phyloP scores from a whole-genome alignment of 371 early-diverging fungal species.

The Dipsacomyces acuminosporus region DNA sequence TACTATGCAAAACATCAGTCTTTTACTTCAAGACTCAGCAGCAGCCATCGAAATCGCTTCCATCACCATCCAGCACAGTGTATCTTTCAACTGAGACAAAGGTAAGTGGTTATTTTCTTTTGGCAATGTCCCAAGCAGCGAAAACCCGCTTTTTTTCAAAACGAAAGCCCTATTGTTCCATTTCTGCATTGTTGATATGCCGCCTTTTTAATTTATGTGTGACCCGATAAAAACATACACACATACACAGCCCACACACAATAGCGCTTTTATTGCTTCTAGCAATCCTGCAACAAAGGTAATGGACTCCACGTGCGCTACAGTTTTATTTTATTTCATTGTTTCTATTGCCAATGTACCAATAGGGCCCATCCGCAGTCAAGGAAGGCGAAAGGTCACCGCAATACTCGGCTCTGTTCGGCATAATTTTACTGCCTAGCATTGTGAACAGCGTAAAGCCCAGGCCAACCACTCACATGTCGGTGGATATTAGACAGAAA shows the following conservation, averaged over 20 bases:
- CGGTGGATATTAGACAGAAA: slow-evolving; percentile 33
- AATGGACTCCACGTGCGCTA: too few species aligned
- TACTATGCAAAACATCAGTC: slow-evolving; percentile 34
- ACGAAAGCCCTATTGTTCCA: too few species aligned
- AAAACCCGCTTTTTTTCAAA: too few species aligned
- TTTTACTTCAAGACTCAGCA: slow-evolving; percentile 18
- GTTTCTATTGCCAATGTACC: too few species aligned
- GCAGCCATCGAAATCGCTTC: slow-evolving; percentile 4
- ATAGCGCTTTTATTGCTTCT: not conserved
- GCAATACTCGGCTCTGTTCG: slow-evolving; percentile 39
- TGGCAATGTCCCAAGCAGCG: too few species aligned
- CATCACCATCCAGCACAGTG: slow-evolving; percentile 13
- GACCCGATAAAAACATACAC: too few species aligned
- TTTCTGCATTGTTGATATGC: too few species aligned
- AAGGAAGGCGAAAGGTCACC: slow-evolving; percentile 5
- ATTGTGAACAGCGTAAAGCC: not conserved
- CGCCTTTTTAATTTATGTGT: too few species aligned
- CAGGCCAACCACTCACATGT: slow-evolving; percentile 13
- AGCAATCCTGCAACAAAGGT: too few species aligned
- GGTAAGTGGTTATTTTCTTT: too few species aligned
- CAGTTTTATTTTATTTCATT: too few species aligned
- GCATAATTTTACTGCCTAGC: slow-evolving; percentile 16
- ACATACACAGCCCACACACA: not conserved
- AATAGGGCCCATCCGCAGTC: slow-evolving; percentile 12
- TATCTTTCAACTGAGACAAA: slow-evolving; percentile 18